Conservation (phyloP, 2,329 filamentous ascomycete species). For the Phyllosticta ampelicida region DNA sequence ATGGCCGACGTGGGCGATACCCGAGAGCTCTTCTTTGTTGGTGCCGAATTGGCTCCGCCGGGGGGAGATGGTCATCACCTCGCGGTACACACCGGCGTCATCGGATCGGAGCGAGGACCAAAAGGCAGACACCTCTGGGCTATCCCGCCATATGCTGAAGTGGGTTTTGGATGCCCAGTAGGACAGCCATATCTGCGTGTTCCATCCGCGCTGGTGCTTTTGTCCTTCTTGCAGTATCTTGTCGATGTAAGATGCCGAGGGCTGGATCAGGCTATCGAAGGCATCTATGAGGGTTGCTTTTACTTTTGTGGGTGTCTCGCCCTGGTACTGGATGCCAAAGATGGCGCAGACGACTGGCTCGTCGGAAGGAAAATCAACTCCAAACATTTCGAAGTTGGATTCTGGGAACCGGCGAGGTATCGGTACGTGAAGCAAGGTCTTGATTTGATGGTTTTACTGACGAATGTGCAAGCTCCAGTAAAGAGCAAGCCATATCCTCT, state of each 20-base stretch:
- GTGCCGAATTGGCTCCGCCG: neutral
- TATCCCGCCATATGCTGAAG: neutral
- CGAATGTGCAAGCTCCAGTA: too few species aligned
- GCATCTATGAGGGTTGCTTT: neutral
- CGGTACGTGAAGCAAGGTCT: too few species aligned
- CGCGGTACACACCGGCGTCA: neutral
- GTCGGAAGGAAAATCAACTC: neutral
- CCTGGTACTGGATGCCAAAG: constrained; percentile 1
- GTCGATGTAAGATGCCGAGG: neutral
- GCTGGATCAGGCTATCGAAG: neutral
- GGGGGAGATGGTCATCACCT: neutral
- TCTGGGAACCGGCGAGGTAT: too few species aligned
- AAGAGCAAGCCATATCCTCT: too few species aligned
- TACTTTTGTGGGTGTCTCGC: neutral
- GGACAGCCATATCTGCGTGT: neutral
- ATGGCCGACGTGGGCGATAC: neutral
- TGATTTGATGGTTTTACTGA: too few species aligned
- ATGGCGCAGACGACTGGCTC: neutral
- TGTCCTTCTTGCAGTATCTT: neutral
- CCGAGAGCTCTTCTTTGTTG: neutral
- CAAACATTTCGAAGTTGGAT: neutral
- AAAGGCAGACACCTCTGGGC: neutral
- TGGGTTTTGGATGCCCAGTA: neutral
- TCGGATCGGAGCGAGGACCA: neutral
- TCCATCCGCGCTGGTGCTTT: neutral